These are phyloP conservation scores for Sesbania bispinosa DNA, from an alignment of 306 rosid species.

Conservation along the genomic window DNA sequence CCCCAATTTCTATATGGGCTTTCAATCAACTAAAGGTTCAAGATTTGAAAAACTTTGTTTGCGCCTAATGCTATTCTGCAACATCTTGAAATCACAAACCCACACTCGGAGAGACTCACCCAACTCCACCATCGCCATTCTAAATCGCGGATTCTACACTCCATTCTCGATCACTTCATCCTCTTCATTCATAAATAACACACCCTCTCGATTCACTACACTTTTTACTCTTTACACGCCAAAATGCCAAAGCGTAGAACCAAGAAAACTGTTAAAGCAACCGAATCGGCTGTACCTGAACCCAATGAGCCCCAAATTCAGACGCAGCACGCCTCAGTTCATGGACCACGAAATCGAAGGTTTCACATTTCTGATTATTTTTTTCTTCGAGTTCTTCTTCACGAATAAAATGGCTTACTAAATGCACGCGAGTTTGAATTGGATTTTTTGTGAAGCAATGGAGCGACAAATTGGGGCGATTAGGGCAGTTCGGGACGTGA, in stretches of 20 bases:
- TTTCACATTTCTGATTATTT: neutral
- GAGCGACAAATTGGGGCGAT: conserved; percentile 63
- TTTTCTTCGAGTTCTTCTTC: neutral
- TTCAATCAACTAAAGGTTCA: too few species aligned
- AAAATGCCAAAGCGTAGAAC: conserved; percentile 56
- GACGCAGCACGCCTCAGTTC: conserved; percentile 33
- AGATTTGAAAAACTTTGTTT: too few species aligned
- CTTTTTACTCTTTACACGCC: neutral
- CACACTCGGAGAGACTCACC: too few species aligned
- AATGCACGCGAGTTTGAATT: neutral
- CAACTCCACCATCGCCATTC: too few species aligned
- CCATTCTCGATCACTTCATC: too few species aligned
- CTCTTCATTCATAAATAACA: neutral
- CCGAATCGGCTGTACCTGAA: conserved; percentile 16
- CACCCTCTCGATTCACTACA: too few species aligned
- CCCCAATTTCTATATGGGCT: too few species aligned
- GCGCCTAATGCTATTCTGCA: too few species aligned
- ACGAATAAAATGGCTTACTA: neutral
- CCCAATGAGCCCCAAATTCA: conserved; percentile 26
- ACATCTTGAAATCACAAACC: too few species aligned
- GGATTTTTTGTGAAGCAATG: conserved; percentile 28
- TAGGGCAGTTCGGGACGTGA: conserved; percentile 78
- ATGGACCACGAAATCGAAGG: conserved; percentile 53
- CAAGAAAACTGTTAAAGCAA: conserved; percentile 32
- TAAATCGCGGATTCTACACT: too few species aligned